These are phyloP conservation scores for Pachyrhizus erosus DNA, from an alignment of 306 rosid species.

Conservation along the genomic window DNA sequence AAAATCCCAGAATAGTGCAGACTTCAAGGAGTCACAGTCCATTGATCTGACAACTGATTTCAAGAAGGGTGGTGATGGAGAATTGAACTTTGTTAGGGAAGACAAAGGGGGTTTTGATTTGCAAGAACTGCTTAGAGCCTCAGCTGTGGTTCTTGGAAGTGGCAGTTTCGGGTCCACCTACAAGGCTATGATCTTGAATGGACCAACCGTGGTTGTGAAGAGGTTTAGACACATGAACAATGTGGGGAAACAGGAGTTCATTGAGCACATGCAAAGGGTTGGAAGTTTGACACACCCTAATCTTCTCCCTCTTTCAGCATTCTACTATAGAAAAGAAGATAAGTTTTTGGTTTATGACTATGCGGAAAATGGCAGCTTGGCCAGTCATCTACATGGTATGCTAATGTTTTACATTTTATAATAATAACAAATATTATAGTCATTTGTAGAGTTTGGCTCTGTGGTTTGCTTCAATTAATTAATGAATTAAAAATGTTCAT, in stretches of 20 bases:
- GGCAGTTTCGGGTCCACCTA: slow-evolving; percentile 80
- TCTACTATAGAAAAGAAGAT: slow-evolving; percentile 60
- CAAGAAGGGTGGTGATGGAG: slow-evolving; percentile 46
- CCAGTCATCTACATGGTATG: slow-evolving; percentile 68
- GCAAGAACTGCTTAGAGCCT: slow-evolving; percentile 70
- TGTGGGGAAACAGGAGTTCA: slow-evolving; percentile 60
- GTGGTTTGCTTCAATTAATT: neutral
- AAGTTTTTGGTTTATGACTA: slow-evolving; percentile 59
- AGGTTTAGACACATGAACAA: slow-evolving; percentile 74
- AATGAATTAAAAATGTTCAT: neutral
- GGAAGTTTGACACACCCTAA: slow-evolving; percentile 70
- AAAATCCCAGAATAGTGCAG: slow-evolving; percentile 8
- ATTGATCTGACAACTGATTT: slow-evolving; percentile 37
- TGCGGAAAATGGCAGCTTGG: slow-evolving; percentile 60
- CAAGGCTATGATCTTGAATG: slow-evolving; percentile 63
- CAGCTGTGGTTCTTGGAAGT: slow-evolving; percentile 77
- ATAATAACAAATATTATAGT: neutral
- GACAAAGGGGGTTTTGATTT: slow-evolving; percentile 56
- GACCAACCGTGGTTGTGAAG: slow-evolving; percentile 71
- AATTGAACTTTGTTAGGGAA: slow-evolving; percentile 55
- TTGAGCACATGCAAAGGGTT: slow-evolving; percentile 62
- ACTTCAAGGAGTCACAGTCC: slow-evolving; percentile 39
- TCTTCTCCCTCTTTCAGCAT: slow-evolving; percentile 59
- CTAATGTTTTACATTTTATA: neutral
- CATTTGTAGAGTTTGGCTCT: no score